Base-by-base conservation (phyloP, 73 alveolate species). In the Paramecium biaurelia region DNA sequence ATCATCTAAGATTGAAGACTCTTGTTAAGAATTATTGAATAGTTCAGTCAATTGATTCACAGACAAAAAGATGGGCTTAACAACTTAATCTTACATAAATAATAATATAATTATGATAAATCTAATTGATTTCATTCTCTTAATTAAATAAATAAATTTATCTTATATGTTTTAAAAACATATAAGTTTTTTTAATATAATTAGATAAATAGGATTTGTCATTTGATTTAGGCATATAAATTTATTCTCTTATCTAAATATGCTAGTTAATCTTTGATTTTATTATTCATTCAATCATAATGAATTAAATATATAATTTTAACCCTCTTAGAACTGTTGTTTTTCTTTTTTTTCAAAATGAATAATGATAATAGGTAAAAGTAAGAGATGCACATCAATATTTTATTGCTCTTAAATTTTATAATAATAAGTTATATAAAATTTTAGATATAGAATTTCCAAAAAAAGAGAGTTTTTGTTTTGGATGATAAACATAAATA, bases 21-120 rank as follows among this genome's bases (percentile, higher is more conserved):
- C 47, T 63, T 26, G 26, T 30, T 10, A 30, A 63, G 84, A 2
- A 32, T 63, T 24, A 30, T 12, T 26, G 45, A 63, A 63, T 26
- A 63, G 21, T 14, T 26, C 84, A 32, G 84, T 32, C 23, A 63
- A 63, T 32, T 63, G 49, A 63, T 63, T 63, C 41, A 32, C 84
- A 26, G 84, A 63, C 84, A 63, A 24, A 32, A 23, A 63, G 21
- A 63, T 63, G 41, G 84, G 84, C 12, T 53, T 53, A 53, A 53
- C 68, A 53, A 63, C 84, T 63, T 63, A 63, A 63, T 63, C 84
- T 63, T 63, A 14, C 84, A 63, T 63, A 26, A 63, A 53, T n/a
- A n/a, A n/a, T 53, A 15, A 53, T n/a, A 53, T 18, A 53, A 53
- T 18, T 53, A 53, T 53, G 68, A 53, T 53, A 34, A 53, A 53